Evolutionary conservation across 2,329 filamentous ascomycete species (phyloP).

Genomic region (Monosporascus sp.): DNA sequence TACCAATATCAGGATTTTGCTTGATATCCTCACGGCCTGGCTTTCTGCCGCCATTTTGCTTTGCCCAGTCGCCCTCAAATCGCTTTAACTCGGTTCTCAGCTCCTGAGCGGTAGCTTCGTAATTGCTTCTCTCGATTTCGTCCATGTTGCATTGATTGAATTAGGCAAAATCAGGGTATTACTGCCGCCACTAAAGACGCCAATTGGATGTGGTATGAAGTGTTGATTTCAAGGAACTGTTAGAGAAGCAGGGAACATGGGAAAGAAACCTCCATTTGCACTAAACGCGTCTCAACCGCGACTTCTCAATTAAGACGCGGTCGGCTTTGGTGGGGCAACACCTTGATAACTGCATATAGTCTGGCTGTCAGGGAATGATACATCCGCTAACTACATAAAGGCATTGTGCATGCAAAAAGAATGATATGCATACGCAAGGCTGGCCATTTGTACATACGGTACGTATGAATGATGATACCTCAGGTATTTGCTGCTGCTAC

Average conservation of each 20-base stretch:
- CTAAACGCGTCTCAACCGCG: neutral
- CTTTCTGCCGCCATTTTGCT: slow-evolving; percentile 59
- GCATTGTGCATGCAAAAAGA: too few relatives aligned
- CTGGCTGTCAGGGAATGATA: too few relatives aligned
- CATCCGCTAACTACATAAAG: too few relatives aligned
- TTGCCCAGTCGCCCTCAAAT: slow-evolving; percentile 67
- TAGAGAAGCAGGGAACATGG: too few relatives aligned
- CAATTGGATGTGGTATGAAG: too few relatives aligned
- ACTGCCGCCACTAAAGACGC: neutral
- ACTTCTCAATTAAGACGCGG: neutral
- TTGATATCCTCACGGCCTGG: slow-evolving; percentile 73
- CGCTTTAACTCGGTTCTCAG: slow-evolving; percentile 66
- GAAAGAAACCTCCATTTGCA: neutral
- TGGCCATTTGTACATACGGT: too few relatives aligned
- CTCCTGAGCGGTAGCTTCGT: slow-evolving; percentile 45
- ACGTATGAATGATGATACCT: too few relatives aligned
- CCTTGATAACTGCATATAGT: too few relatives aligned
- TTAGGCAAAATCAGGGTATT: neutral
- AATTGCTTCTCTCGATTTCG: slow-evolving; percentile 35
- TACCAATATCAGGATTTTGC: slow-evolving; percentile 65
- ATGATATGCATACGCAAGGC: too few relatives aligned
- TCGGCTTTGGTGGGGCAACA: neutral
- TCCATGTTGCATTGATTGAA: slow-evolving; percentile 38
- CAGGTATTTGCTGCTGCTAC: too few relatives aligned
- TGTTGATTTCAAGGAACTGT: too few relatives aligned